Evolutionary conservation across 768 basidiomycete species (phyloP).

Genomic region (Mycena metata): DNA sequence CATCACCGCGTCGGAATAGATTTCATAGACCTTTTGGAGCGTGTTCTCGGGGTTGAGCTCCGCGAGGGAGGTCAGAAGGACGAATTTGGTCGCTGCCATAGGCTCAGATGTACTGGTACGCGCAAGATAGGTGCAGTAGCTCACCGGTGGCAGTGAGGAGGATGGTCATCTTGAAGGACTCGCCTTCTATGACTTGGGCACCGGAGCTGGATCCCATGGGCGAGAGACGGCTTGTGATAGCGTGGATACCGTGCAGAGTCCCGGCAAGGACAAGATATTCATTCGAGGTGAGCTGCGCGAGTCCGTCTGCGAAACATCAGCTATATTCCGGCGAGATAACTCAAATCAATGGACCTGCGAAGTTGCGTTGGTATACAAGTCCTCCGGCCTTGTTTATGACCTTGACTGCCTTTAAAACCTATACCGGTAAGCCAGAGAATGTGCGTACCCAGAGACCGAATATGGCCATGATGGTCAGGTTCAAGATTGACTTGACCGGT

Average conservation of each 20-base stretch:
- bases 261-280: constrained; percentile 97
- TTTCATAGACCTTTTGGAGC: constrained; percentile 91
- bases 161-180: constrained; percentile 95
- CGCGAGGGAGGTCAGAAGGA: constrained; percentile 86
- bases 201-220: constrained; percentile 88
- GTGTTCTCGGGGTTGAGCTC: constrained; percentile 78
- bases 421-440: constrained; percentile 2
- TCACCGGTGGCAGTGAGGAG: constrained; percentile 91
- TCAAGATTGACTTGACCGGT: not conserved
- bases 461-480: constrained; percentile 70
- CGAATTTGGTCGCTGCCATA: constrained; percentile 90
- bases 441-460: constrained; percentile 83
- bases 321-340: not conserved
- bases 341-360: constrained; percentile 72
- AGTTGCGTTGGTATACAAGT: constrained; percentile 92
- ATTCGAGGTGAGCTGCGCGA: constrained; percentile 90
- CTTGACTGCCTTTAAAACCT: constrained; percentile 54
- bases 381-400: constrained; percentile 99
- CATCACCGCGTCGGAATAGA: constrained; percentile 95
- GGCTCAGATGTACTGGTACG: constrained; percentile 1
- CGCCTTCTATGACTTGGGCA: constrained; percentile 95
- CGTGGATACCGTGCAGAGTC: constrained; percentile 97
- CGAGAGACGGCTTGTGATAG: constrained; percentile 94
- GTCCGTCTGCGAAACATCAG: constrained; percentile 75
- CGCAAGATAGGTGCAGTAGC: constrained; percentile 25